Conservation (phyloP, 2,329 filamentous ascomycete genomes). For the Aspergillus sp. region DNA sequence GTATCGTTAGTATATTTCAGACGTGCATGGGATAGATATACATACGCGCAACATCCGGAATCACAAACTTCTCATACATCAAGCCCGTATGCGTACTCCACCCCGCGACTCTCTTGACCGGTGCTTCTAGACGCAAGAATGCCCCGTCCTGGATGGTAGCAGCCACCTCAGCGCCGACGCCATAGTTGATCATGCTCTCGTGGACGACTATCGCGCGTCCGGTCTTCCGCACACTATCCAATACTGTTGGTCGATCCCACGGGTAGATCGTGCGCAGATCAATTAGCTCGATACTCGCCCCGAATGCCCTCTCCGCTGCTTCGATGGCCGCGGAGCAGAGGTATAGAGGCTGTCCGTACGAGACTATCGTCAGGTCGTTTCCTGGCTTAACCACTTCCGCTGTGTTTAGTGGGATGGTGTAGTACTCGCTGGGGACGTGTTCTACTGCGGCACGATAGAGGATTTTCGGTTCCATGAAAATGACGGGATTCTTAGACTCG, state of each 20-base stretch:
- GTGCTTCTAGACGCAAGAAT: conserved; percentile 80
- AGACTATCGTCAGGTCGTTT: conserved; percentile 78
- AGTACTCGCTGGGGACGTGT: conserved; percentile 79
- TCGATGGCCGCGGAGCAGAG: conserved; percentile 76
- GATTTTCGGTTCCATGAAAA: conserved; percentile 95
- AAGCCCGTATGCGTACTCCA: conserved; percentile 84
- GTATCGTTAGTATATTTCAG: conserved; percentile 6
- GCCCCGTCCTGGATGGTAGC: conserved; percentile 86
- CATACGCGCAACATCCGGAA: conserved; percentile 86
- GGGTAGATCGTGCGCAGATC: conserved; percentile 87
- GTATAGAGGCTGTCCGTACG: conserved; percentile 88
- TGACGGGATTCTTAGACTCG: conserved; percentile 76
- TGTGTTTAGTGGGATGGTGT: conserved; percentile 80
- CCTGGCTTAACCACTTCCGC: conserved; percentile 82
- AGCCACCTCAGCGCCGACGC: conserved; percentile 84
- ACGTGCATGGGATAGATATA: conserved; percentile 28
- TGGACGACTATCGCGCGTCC: conserved; percentile 86
- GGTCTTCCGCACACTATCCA: conserved; percentile 83
- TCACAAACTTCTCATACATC: conserved; percentile 75
- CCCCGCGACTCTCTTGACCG: conserved; percentile 81
- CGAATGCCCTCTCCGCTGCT: conserved; percentile 72
- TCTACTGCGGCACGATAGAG: conserved; percentile 89
- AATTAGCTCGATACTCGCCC: conserved; percentile 78
- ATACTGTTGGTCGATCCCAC: conserved; percentile 80
- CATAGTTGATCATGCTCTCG: conserved; percentile 87